A percentile compares a stretch with the other conserved stretches of the same genome.
Evolutionary conservation across 2,329 filamentous ascomycete species (phyloP).

Genomic region (Aspergillus chevalieri): DNA sequence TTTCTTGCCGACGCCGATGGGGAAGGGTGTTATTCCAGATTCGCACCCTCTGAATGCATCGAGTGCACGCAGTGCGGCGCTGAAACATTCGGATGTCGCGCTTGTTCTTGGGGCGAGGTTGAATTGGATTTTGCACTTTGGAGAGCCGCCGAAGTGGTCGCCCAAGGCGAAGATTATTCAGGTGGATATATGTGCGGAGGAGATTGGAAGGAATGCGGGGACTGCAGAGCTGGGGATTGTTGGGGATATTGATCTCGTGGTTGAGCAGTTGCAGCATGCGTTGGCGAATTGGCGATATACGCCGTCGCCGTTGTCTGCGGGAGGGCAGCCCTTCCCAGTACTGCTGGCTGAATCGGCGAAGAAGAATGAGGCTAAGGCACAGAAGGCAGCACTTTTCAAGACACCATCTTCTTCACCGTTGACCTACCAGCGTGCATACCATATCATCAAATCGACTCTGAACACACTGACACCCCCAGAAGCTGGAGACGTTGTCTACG

Average conservation of each 20-base stretch:
- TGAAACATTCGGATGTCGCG: constrained; percentile 51
- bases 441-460: constrained; percentile 47
- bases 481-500: constrained; percentile 47
- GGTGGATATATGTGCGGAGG: constrained; percentile 50
- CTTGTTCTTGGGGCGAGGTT: constrained; percentile 50
- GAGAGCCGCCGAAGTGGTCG: constrained; percentile 51
- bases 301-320: constrained; percentile 14
- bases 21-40: constrained; percentile 52
- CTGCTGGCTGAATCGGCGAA: constrained; percentile 24
- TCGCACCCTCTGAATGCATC: constrained; percentile 49
- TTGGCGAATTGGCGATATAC: constrained; percentile 44
- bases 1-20: constrained; percentile 55
- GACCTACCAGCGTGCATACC: constrained; percentile 48
- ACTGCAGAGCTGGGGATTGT: constrained; percentile 45
- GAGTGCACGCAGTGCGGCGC: constrained; percentile 48
- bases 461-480: constrained; percentile 41
- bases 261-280: constrained; percentile 40
- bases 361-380: constrained; percentile 45
- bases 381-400: constrained; percentile 35
- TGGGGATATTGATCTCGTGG: constrained; percentile 47
- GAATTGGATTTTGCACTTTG: constrained; percentile 56
- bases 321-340: constrained; percentile 23
- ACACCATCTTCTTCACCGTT: constrained; percentile 35
- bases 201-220: constrained; percentile 48
- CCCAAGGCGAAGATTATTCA: constrained; percentile 48